phyloP scores from a whole-genome alignment of 2,329 filamentous ascomycete species.

The Penicillium sclerotigenum region DNA sequence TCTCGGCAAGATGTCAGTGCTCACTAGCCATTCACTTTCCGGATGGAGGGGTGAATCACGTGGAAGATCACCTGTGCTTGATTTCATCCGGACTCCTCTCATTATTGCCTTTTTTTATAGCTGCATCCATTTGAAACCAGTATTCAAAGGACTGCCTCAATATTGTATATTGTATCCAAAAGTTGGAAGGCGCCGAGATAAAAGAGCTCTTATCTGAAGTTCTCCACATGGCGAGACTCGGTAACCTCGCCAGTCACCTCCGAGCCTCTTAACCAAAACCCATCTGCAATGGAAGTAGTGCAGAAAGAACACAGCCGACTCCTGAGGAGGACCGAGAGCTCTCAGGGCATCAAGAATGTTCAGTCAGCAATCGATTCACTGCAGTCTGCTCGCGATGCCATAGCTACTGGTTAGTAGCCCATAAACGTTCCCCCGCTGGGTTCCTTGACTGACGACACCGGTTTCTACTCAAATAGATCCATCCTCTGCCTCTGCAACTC shows the following conservation, averaged over 20 bases:
- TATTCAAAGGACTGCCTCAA: neutral
- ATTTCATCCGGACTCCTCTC: neutral
- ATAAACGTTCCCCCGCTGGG: neutral
- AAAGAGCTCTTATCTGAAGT: constrained; percentile 2
- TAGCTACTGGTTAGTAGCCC: constrained; percentile 61
- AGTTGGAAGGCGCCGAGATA: neutral
- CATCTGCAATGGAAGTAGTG: constrained; percentile 57
- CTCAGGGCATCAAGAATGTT: constrained; percentile 71
- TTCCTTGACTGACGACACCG: constrained; percentile 11
- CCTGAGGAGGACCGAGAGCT: constrained; percentile 65
- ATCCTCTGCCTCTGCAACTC: constrained; percentile 66
- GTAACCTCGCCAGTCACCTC: constrained; percentile 28
- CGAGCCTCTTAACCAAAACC: constrained; percentile 16
- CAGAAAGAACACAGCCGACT: constrained; percentile 73
- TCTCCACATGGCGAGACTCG: constrained; percentile 26
- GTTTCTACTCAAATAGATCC: constrained; percentile 53
- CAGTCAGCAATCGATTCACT: constrained; percentile 79
- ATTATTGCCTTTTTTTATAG: too few relatives aligned
- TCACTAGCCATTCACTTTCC: neutral
- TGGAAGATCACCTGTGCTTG: neutral
- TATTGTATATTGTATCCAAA: neutral
- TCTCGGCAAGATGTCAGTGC: too few relatives aligned
- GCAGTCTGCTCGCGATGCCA: constrained; percentile 66
- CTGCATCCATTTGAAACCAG: neutral
- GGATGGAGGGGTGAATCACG: constrained; percentile 3